These are phyloP conservation scores for Herpotrichia juniperi DNA, from an alignment of 2,329 filamentous ascomycete species.

Conservation along the genomic window DNA sequence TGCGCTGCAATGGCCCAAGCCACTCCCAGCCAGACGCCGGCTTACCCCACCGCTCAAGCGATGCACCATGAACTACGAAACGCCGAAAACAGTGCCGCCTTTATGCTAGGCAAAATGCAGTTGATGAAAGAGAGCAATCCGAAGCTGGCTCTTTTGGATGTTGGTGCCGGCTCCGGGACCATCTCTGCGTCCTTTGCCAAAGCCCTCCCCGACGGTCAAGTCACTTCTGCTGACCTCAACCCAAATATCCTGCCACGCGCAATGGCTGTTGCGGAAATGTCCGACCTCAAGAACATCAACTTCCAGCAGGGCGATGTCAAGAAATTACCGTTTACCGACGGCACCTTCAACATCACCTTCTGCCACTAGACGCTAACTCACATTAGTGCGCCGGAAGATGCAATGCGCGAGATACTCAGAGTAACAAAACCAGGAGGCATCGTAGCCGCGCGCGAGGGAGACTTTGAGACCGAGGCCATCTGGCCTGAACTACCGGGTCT, in stretches of 20 bases:
- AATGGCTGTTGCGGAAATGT: constrained; percentile 23
- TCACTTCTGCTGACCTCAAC: constrained; percentile 48
- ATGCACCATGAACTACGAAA: constrained; percentile 40
- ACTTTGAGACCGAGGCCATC: constrained; percentile 15
- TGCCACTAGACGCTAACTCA: constrained; percentile 61
- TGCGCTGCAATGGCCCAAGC: too few species aligned
- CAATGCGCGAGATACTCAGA: constrained; percentile 57
- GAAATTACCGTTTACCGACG: constrained; percentile 47
- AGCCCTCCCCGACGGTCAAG: constrained; percentile 42
- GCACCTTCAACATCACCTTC: constrained; percentile 60
- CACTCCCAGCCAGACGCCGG: constrained; percentile 8
- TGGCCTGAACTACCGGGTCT: constrained; percentile 29
- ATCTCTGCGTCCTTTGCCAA: constrained; percentile 47
- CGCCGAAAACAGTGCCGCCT: constrained; percentile 40
- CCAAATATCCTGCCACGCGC: constrained; percentile 42
- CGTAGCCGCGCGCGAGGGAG: constrained; percentile 44
- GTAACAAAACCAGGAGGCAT: constrained; percentile 59
- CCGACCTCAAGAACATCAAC: constrained; percentile 34
- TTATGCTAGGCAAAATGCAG: constrained; percentile 11
- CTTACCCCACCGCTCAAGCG: constrained; percentile 31
- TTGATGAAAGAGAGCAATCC: constrained; percentile 23
- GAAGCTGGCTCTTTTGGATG: constrained; percentile 44
- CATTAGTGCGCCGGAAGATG: constrained; percentile 51
- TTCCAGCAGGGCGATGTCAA: constrained; percentile 41
- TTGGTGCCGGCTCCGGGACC: constrained; percentile 49